phyloP scores from a whole-genome alignment of 1,284 basidiomycete species.

The Mrakiaceae sp. region DNA sequence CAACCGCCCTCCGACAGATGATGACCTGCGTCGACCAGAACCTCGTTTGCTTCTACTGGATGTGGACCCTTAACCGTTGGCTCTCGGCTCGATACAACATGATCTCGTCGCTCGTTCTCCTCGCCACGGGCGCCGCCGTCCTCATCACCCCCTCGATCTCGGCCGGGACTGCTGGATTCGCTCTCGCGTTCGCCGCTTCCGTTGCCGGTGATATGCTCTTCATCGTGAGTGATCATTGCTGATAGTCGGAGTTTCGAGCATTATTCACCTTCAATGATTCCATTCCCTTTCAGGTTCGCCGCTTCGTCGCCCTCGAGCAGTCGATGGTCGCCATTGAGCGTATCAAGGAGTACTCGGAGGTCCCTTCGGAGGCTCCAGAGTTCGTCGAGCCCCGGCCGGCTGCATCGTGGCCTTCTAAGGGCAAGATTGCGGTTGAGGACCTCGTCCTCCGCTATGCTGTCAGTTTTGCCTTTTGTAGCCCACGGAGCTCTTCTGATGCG shows the following conservation, averaged over 20 bases:
- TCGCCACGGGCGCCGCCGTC: conserved; percentile 55
- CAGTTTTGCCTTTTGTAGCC: conserved; percentile 28
- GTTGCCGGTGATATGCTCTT: conserved; percentile 57
- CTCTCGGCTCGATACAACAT: conserved; percentile 50
- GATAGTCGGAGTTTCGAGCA: neutral
- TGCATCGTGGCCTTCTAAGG: conserved; percentile 65
- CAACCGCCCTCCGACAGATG: conserved; percentile 78
- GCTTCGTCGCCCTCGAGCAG: conserved; percentile 77
- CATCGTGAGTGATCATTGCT: conserved; percentile 27
- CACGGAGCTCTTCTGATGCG: neutral
- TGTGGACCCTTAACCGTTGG: conserved; percentile 50
- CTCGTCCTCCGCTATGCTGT: conserved; percentile 81
- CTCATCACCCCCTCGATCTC: conserved; percentile 58
- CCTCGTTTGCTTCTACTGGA: conserved; percentile 66
- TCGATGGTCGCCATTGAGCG: conserved; percentile 90
- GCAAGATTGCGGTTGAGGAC: conserved; percentile 63
- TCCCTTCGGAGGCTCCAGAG: conserved; percentile 62
- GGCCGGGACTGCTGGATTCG: conserved; percentile 68
- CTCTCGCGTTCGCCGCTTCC: conserved; percentile 66
- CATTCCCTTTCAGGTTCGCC: conserved; percentile 38
- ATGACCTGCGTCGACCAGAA: conserved; percentile 76
- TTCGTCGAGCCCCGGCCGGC: conserved; percentile 75
- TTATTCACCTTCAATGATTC: neutral
- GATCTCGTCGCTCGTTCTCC: conserved; percentile 53
- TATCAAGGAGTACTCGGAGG: conserved; percentile 77